phyloP scores from a whole-genome alignment of 208 protist genomes.

The Leishmania turanica region DNA sequence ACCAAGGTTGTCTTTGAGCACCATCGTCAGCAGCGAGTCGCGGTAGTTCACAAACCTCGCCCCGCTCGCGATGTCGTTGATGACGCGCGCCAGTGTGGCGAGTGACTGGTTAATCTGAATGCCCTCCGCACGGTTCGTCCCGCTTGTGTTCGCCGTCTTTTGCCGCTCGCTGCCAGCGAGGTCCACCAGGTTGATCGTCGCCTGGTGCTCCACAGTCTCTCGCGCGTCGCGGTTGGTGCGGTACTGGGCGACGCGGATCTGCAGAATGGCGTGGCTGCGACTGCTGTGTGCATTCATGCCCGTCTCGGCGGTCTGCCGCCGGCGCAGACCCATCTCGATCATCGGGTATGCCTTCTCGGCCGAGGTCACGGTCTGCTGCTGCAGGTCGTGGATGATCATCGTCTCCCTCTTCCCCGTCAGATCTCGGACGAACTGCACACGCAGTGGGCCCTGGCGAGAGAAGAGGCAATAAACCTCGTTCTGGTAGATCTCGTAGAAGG shows the following conservation, averaged over 20 bases:
- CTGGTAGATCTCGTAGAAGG: slow-evolving; percentile 86
- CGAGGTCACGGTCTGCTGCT: slow-evolving; percentile 50
- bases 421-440: slow-evolving; percentile 62
- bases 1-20: slow-evolving; percentile 88
- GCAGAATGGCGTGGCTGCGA: slow-evolving; percentile 94
- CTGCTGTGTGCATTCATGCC: slow-evolving; percentile 84
- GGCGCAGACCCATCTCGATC: slow-evolving; percentile 82
- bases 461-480: slow-evolving; percentile 80
- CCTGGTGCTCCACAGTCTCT: slow-evolving; percentile 66
- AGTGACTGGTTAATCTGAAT: slow-evolving; percentile 91
- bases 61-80: slow-evolving; percentile 76
- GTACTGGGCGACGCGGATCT: slow-evolving; percentile 68
- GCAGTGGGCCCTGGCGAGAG: slow-evolving; percentile 67
- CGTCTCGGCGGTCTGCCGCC: slow-evolving; percentile 88
- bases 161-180: slow-evolving; percentile 93
- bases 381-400: slow-evolving; percentile 69
- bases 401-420: slow-evolving; percentile 53
- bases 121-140: slow-evolving; percentile 79
- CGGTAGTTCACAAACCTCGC: slow-evolving; percentile 92
- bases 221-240: slow-evolving; percentile 55
- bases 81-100: slow-evolving; percentile 85
- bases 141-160: slow-evolving; percentile 72
- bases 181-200: slow-evolving; percentile 93
- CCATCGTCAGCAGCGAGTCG: slow-evolving; percentile 93
- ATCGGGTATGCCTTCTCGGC: slow-evolving; percentile 64